Evolutionary conservation across 73 alveolate species (phyloP).

Genomic region (Loxodes magnus): DNA sequence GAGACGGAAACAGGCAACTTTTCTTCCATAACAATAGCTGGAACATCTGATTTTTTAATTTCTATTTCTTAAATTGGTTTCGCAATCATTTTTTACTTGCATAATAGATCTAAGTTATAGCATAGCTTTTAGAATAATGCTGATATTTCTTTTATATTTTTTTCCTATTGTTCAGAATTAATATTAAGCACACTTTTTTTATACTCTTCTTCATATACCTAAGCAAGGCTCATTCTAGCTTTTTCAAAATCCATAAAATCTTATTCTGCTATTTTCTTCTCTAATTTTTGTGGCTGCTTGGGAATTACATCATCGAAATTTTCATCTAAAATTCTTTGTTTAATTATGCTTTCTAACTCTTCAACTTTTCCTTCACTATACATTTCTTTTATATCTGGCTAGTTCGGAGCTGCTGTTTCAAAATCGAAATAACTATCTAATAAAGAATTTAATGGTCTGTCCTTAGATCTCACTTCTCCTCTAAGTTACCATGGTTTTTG

Average conservation of each 20-base stretch:
- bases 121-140: conserved; percentile 26
- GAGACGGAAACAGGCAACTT: conserved; percentile 28
- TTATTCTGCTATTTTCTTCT: conserved; percentile 19
- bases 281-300: conserved; percentile 16
- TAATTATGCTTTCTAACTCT: conserved; percentile 32
- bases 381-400: conserved; percentile 26
- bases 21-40: conserved; percentile 44
- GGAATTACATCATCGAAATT: conserved; percentile 49
- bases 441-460: conserved; percentile 36
- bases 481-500: conserved; percentile 37
- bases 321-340: conserved; percentile 39
- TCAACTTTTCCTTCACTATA: conserved; percentile 23
- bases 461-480: conserved; percentile 36
- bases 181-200: conserved; percentile 14
- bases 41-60: conserved; percentile 36
- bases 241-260: conserved; percentile 35
- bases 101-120: conserved; percentile 21
- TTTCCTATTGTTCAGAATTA: conserved; percentile 19
- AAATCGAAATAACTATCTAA: conserved; percentile 37
- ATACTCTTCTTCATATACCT: conserved; percentile 45
- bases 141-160: conserved; percentile 25
- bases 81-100: conserved; percentile 32
- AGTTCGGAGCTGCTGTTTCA: conserved; percentile 21
- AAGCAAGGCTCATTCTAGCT: conserved; percentile 47
- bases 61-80: conserved; percentile 27